Evolutionary conservation across 306 rosid species (phyloP).

Genomic region (Corylus heterophylla): DNA sequence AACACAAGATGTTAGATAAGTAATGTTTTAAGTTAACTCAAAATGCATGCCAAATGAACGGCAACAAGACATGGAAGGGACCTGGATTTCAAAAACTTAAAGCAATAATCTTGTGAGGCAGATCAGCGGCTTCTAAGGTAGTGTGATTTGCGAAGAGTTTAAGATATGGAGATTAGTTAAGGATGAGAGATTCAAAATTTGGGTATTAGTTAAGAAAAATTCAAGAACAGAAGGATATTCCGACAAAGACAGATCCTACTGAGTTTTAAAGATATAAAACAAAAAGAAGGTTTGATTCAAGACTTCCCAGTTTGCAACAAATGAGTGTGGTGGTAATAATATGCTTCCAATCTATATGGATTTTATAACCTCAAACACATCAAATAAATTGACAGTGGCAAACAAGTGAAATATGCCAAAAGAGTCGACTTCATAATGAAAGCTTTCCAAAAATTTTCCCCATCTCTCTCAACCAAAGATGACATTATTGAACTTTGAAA

Average conservation of each 20-base stretch:
- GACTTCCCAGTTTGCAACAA: not conserved
- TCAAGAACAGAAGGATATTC: not conserved
- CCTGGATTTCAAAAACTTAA: not conserved
- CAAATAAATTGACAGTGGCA: not conserved
- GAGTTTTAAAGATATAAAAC: not conserved
- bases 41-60: not conserved
- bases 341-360: not conserved
- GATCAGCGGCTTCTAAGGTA: not conserved
- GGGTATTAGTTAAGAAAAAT: not conserved
- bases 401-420: not conserved
- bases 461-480: not conserved
- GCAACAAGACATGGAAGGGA: not conserved
- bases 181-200: not conserved
- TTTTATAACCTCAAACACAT: not conserved
- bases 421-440: not conserved
- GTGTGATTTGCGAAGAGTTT: not conserved
- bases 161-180: not conserved
- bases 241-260: not conserved
- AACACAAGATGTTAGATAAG: conserved; percentile 9
- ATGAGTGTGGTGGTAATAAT: not conserved
- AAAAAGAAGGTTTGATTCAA: not conserved
- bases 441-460: not conserved
- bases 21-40: not conserved
- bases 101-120: not conserved
- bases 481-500: not conserved